Evolutionary conservation across 2,329 filamentous ascomycete species (phyloP), one percentile per base, ranked within the genome.

Genomic region (Fusarium siculi): DNA sequence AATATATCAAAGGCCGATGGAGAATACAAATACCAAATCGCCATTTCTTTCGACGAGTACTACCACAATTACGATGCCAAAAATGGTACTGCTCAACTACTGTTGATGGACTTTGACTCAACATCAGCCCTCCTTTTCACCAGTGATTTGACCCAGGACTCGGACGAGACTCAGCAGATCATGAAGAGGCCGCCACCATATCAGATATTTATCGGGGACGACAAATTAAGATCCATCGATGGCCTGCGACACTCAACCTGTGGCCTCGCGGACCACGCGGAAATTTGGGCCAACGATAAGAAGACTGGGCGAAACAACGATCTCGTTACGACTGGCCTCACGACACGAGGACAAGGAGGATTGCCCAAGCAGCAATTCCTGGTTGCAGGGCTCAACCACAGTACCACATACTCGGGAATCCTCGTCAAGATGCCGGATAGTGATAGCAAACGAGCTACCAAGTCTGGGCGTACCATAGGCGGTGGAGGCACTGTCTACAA

Each of bases 361-460:
- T 85, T 91, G 67, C 93, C 93, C 2, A 95, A 95, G 80, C 92
- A 97, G 80, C 94, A 97, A 77, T 97, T 99, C 80, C 94, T 96
- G 76, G 87, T 98, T 53, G 90, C 88, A 42, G 90, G 91, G 1
- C 87, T 99, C 44, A 93, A 94, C 68, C 84, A 87, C 8, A 93
- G 90, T 74, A 91, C 92, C 9, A 85, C 82, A 0, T 98, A 98
- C 77, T 85, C 86, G 42, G 94, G 90, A 1, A 91, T 95, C 60
- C 84, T 98, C 19, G 93, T 93, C 19, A 89, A 88, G 50, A 75
- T 72, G 78, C 91, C 88, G 64, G 81, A 80, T 28, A 85, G 84
- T 14, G 83, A 83, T 3, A 81, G 85, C 42, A 87, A 87, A 34
- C 66, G 68, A 15, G 82, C 82, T 71, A 44, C 53, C 16, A 79